Conservation (phyloP, 768 basidiomycete species). For the Lenzites betulinus region DNA sequence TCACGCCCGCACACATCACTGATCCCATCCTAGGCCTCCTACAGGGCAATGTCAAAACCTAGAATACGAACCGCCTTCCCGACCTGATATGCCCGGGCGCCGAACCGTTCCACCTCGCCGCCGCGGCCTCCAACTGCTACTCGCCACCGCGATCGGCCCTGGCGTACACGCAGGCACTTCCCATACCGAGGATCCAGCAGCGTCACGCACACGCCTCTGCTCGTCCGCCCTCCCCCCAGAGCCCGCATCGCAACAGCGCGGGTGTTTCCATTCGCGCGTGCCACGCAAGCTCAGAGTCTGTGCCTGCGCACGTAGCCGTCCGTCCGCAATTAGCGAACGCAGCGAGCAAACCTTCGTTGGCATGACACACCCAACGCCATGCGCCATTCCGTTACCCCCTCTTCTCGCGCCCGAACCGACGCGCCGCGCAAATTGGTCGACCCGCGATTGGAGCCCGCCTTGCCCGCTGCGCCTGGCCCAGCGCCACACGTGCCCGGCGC, state of each 20-base stretch:
- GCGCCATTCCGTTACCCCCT: slow-evolving; percentile 7
- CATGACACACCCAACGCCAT: slow-evolving; percentile 9
- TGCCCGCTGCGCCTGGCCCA: slow-evolving; percentile 1
- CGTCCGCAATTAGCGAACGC: slow-evolving; percentile 4
- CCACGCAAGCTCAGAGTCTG: neutral
- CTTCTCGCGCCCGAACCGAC: slow-evolving; percentile 13
- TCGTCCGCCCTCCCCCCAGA: neutral
- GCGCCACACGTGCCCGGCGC: slow-evolving; percentile 5
- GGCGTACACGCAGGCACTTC: too few species aligned
- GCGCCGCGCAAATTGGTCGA: slow-evolving; percentile 5
- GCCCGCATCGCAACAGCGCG: neutral
- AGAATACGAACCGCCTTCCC: slow-evolving; percentile 10
- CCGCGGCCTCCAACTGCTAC: neutral
- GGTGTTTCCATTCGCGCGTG: neutral
- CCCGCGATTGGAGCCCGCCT: slow-evolving; percentile 6
- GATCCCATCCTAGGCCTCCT: slow-evolving; percentile 10
- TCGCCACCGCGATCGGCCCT: slow-evolving; percentile 10
- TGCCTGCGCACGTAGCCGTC: slow-evolving; percentile 8
- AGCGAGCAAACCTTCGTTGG: slow-evolving; percentile 14
- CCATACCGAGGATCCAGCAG: neutral
- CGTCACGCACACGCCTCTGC: neutral
- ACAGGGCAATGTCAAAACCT: slow-evolving; percentile 11
- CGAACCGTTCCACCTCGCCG: neutral
- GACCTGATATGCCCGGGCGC: slow-evolving; percentile 10
- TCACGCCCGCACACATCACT: slow-evolving; percentile 10